Evolutionary conservation across 2,329 filamentous ascomycete species (phyloP), one percentile per base, ranked within the genome.

Genomic region (Monosporascus cannonballus): DNA sequence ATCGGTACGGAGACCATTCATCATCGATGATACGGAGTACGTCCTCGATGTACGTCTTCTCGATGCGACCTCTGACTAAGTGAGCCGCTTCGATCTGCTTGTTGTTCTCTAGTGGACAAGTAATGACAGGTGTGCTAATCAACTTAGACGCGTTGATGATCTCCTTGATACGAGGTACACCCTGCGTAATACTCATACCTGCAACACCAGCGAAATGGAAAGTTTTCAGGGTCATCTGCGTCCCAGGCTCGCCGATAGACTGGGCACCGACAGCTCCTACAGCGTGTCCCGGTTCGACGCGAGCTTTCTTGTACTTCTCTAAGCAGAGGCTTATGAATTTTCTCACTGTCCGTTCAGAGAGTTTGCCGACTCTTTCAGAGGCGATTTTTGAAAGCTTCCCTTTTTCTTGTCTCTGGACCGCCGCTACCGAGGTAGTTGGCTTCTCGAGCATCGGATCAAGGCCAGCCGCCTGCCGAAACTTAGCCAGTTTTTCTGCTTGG

Each of bases 131-230:
- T 0, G 94, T 99, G 69, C 89, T 95, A 71, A 99, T 99, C 48
- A 78, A 77, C 69, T 91, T 96, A 8, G 91, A 96, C 6, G 94
- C 94, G 73, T 99, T 99, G 84, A 99, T 99, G 61, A 99, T 99
- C 78, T 99, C 94, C 74, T 99, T 99, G 76, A 99, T 99, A 85
- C 94, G 93, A 1, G 94, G 94, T 6, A 99, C 94, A 89, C 94
- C 94, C 67, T 96, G 90, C 0, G 94, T 99, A 67, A 99, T 96
- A 80, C 90, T 96, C 94, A 99, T 97, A 69, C 93, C 93, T 44
- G 94, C 94, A 58, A 99, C 94, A 88, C 94, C 94, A 67, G 94
- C 94, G 76, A 99, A 99, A 87, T 97, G 94, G 84, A 97, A 97
- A 67, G 94, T 97, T 75, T 97, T 97, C 58, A 99, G 75, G 1